Conservation (phyloP, 148 eudicot species). For the Rhododendron williamsianum region DNA sequence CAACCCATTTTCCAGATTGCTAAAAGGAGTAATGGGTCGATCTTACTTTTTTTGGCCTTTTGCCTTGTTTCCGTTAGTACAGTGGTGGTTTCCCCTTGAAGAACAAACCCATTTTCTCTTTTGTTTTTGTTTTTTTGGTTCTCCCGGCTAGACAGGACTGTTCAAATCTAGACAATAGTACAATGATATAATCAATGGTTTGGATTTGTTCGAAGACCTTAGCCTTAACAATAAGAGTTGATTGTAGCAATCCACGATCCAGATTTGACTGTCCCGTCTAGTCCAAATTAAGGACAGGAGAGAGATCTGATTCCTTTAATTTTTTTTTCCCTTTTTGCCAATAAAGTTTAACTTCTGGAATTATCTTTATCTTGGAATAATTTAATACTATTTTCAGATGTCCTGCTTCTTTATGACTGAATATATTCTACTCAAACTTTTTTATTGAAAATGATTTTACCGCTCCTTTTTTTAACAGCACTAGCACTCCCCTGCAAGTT, state of each 20-base stretch:
- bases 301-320: not conserved
- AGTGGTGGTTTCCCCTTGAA: not conserved
- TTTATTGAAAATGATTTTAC: no score
- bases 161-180: no score
- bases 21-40: slow-evolving; percentile 23
- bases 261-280: no score
- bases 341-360: not conserved
- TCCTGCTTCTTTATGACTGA: no score
- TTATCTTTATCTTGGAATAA: not conserved
- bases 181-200: no score
- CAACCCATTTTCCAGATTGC: slow-evolving; percentile 19
- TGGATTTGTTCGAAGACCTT: not conserved
- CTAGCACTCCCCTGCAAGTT: no score
- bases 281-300: not conserved
- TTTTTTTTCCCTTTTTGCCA: not conserved
- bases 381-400: not conserved
- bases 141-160: no score
- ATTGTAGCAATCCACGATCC: no score
- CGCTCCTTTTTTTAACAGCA: no score
- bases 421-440: not conserved
- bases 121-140: no score
- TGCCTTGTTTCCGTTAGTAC: not conserved
- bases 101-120: no score
- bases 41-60: slow-evolving; percentile 12
- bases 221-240: not conserved